Base-by-base conservation (phyloP, 108 stramenopile species). In the Pseudonitzschia multistriata region DNA sequence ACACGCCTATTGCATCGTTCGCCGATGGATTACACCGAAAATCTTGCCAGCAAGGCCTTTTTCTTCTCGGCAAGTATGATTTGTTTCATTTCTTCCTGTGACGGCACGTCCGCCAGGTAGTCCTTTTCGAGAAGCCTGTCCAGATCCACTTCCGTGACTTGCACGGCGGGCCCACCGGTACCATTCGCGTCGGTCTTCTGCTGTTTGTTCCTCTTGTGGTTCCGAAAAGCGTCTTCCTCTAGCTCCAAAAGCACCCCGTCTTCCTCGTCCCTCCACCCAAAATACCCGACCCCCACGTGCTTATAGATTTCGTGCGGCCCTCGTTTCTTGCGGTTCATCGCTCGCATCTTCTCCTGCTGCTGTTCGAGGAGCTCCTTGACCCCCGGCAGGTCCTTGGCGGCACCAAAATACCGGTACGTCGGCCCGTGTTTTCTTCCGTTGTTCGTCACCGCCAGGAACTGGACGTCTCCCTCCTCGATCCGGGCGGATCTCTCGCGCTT, bases 371-470 rank as follows among this genome's bases (percentile, higher is more conserved):
- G 62, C 73, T 98, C 98, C 28, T 88, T 83, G 31, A 98, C 96
- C 7, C 96, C 96, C 17, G 98, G 98, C 42, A 98, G 72, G 39
- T 95, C 91, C 73, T 92, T 95, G 29, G 96, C 96, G 7, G 94
- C 95, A 49, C 98, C 98, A 79, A 94, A 98, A 62, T 98, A 98
- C 47, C 84, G 80, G 75, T 98, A 98, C 17, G 85, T 80, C 37
- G 83, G 21, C 29, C 92, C 87, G 35, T 83, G 81, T 27, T 59
- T 75, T 31, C 24, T 49, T 22, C 57, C 37, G 11, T 49, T 47
- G 29, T 59, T 59, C 10, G 57, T 59, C 0, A 21, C 31, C 22
- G 40, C 63, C 37, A 47, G 4, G n/a, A 47, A 64, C 62, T 77
- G 76, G 0, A 67, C 21, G 64, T 68, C 80, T 11, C 79, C 92